Evolutionary conservation across 208 protist genomes (phyloP).

Genomic region (Trypanosoma conorhini): DNA sequence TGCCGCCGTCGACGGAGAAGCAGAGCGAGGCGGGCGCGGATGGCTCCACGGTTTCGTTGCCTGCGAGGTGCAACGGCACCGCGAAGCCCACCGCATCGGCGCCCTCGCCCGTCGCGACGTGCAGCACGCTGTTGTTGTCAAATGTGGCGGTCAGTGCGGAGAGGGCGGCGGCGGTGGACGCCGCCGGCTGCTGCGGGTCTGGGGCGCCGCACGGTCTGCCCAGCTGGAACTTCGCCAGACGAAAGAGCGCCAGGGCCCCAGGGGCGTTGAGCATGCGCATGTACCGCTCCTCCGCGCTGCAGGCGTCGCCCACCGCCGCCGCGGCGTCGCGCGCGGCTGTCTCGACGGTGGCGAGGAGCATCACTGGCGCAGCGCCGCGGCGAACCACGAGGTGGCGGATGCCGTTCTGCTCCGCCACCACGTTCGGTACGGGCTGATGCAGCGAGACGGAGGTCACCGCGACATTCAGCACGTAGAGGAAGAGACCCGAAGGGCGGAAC

Average conservation of each 20-base stretch:
- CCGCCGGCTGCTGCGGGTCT: constrained; percentile 3
- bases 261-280: constrained; percentile 43
- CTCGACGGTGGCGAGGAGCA: constrained; percentile 41
- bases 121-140: constrained; percentile 6
- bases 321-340: not conserved
- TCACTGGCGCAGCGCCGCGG: constrained; percentile 43
- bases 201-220: constrained; percentile 27
- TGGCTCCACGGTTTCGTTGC: constrained; percentile 28
- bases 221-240: constrained; percentile 49
- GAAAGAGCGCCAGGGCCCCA: constrained; percentile 49
- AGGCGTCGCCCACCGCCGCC: not conserved
- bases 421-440: constrained; percentile 38
- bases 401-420: constrained; percentile 32
- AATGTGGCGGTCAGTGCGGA: constrained; percentile 25
- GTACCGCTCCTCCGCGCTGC: constrained; percentile 31
- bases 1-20: constrained; percentile 70
- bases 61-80: constrained; percentile 33
- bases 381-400: constrained; percentile 55
- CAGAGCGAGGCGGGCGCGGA: constrained; percentile 50
- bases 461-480: constrained; percentile 56
- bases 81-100: constrained; percentile 26
- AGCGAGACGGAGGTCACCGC: constrained; percentile 41
- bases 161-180: constrained; percentile 17
- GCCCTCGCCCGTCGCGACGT: constrained; percentile 8
- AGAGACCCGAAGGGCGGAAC: constrained; percentile 50